Evolutionary conservation across 2,329 filamentous ascomycete species (phyloP).

Genomic region (Epicoccum sorghinum): DNA sequence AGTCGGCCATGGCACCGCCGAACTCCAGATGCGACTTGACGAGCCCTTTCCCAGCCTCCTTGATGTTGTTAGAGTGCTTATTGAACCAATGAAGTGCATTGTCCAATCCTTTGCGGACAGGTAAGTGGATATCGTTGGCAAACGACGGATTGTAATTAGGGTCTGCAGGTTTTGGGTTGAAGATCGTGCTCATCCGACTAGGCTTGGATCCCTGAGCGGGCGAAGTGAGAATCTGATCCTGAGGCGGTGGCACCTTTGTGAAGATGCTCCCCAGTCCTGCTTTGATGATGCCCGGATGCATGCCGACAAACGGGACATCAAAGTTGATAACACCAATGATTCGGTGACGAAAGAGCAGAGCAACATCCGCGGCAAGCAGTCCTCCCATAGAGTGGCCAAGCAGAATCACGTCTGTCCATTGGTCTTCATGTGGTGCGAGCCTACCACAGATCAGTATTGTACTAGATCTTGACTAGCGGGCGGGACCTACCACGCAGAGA

Average conservation of each 20-base stretch:
- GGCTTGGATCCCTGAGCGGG: slow-evolving; percentile 25
- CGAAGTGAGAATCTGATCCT: slow-evolving; percentile 27
- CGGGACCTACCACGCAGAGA: slow-evolving; percentile 71
- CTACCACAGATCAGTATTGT: slow-evolving; percentile 42
- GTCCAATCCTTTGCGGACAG: slow-evolving; percentile 72
- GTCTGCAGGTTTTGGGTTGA: slow-evolving; percentile 49
- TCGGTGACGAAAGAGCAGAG: slow-evolving; percentile 74
- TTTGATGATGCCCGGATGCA: slow-evolving; percentile 86
- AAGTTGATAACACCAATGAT: slow-evolving; percentile 82
- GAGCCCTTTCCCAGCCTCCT: slow-evolving; percentile 73
- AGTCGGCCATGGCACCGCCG: slow-evolving; percentile 80
- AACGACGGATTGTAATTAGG: slow-evolving; percentile 79
- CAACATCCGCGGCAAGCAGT: slow-evolving; percentile 79
- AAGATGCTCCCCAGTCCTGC: slow-evolving; percentile 83
- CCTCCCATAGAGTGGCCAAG: slow-evolving; percentile 92
- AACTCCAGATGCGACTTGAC: slow-evolving; percentile 84
- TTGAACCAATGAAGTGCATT: slow-evolving; percentile 75
- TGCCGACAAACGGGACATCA: slow-evolving; percentile 84
- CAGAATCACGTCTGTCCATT: slow-evolving; percentile 77
- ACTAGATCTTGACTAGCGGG: neutral
- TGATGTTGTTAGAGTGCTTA: slow-evolving; percentile 78
- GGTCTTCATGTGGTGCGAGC: slow-evolving; percentile 77
- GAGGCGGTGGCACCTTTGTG: slow-evolving; percentile 49
- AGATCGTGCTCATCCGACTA: slow-evolving; percentile 45
- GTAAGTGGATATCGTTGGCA: slow-evolving; percentile 73